Percentiles rank a stretch among this genome's conserved stretches.
These are phyloP conservation scores for Moelleriella libera DNA, from an alignment of 2,329 filamentous ascomycete species.

Conservation along the genomic window DNA sequence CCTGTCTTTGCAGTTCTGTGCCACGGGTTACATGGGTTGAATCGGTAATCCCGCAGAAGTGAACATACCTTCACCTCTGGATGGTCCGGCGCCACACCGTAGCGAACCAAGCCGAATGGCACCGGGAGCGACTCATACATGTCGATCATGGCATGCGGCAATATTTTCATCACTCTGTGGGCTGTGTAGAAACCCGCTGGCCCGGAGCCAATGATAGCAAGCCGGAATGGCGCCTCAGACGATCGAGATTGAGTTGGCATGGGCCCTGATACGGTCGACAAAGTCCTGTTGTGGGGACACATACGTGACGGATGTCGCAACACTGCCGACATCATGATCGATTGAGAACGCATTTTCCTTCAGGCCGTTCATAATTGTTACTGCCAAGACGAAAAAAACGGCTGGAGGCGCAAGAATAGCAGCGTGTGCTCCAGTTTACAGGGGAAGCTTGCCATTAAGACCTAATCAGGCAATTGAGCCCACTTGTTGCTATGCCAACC, in stretches of 20 bases:
- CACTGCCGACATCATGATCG: neutral
- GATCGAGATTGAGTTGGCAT: neutral
- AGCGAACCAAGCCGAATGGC: constrained; percentile 82
- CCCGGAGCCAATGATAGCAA: constrained; percentile 85
- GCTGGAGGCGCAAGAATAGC: too few species aligned
- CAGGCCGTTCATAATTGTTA: neutral
- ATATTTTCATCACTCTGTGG: constrained; percentile 65
- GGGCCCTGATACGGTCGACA: neutral
- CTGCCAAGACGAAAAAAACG: too few species aligned
- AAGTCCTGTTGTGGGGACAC: neutral
- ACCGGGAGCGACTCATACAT: constrained; percentile 95
- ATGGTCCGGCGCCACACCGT: constrained; percentile 95
- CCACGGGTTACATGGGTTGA: neutral
- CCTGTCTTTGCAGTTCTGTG: constrained; percentile 83
- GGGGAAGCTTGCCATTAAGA: neutral
- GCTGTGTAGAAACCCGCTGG: constrained; percentile 94
- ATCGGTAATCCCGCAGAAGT: neutral
- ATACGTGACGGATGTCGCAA: neutral
- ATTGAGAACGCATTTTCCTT: neutral
- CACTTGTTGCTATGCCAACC: constrained; percentile 13
- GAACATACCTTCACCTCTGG: constrained; percentile 84
- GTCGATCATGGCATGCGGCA: constrained; percentile 61
- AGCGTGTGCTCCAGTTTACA: too few species aligned
- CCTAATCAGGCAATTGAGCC: neutral
- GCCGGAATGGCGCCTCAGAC: constrained; percentile 46